These are phyloP conservation scores for Iris macrosiphon DNA, from an alignment of 106 monocot genomes.

Conservation along the genomic window DNA sequence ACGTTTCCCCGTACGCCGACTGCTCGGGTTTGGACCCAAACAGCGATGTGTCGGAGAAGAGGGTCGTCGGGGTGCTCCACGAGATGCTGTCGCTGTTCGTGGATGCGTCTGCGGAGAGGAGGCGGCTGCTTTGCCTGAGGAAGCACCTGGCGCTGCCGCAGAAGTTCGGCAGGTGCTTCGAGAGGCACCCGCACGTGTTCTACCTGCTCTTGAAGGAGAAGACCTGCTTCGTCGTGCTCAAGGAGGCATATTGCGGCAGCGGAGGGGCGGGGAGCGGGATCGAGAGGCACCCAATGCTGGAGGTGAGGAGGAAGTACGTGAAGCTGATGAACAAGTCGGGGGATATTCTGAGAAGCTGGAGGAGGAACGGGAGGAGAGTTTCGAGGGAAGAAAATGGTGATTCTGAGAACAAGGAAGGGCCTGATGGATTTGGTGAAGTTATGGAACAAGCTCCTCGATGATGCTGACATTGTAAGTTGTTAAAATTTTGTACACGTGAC, in stretches of 20 bases:
- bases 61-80: constrained; percentile 60
- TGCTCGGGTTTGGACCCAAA: constrained; percentile 22
- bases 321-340: constrained; percentile 57
- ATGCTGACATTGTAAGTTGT: no score
- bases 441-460: neutral
- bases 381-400: neutral
- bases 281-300: constrained; percentile 50
- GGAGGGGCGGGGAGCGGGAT: constrained; percentile 26
- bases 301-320: constrained; percentile 52
- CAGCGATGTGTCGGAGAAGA: constrained; percentile 56
- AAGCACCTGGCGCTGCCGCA: constrained; percentile 65
- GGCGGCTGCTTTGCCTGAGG: constrained; percentile 58
- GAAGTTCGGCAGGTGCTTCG: constrained; percentile 60
- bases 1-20: constrained; percentile 70
- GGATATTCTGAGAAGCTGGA: constrained; percentile 35
- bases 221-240: constrained; percentile 84
- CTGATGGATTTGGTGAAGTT: neutral
- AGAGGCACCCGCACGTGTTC: constrained; percentile 74
- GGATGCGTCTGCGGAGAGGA: constrained; percentile 67
- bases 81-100: constrained; percentile 65
- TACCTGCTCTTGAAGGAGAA: constrained; percentile 82
- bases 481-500: no score
- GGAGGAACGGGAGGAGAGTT: constrained; percentile 15
- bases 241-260: constrained; percentile 67
- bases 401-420: neutral